Evolutionary conservation across 768 basidiomycete species (phyloP), one percentile per base, ranked within the genome.

Genomic region (Dictyophora rubrovolvata): DNA sequence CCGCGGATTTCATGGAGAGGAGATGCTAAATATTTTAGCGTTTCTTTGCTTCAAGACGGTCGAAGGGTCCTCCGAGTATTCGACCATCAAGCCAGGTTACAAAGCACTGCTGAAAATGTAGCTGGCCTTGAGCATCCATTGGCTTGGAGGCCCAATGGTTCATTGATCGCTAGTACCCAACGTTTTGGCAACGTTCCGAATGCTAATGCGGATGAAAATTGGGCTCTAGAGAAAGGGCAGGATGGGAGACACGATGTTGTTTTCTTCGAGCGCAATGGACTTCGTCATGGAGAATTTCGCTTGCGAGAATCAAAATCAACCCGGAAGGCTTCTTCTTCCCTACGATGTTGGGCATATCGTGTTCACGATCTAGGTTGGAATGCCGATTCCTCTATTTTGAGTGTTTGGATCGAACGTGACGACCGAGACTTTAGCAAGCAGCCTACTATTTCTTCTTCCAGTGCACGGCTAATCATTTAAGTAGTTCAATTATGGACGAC

Each of bases 251-350:
- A 95, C 66, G 91, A 95, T 64, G 75, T 98, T 7, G 83, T 97
- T 0, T 95, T 98, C 72, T 93, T 95, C 60, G 96, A 99, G 73
- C 76, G 92, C 64, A 99, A 99, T 69, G 96, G 96, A 0, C 71
- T 99, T 60, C 73, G 93, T 60, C 89, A 96, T 65, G 90, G 93
- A 5, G 93, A 96, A 57, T 97, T 96, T 69, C 77, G 75, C 36
- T 68, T 97, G 58, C 66, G 79, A 46, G 73, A 78, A 60, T 63
- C 53, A 17, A 66, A 57, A 21, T 65, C 55, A 16, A 59, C 61
- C 50, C 62, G 64, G 21, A 69, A 67, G 14, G 69, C 68, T 18
- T 71, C 72, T 11, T 8, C 14, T 67, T 72, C 48, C 42, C 53
- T 16, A 54, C 47, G 62, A 72, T 71, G 60, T 22, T 86, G 86